Base-by-base conservation (phyloP, 1,284 basidiomycete species). In the Tetrapyrgos nigripes region DNA sequence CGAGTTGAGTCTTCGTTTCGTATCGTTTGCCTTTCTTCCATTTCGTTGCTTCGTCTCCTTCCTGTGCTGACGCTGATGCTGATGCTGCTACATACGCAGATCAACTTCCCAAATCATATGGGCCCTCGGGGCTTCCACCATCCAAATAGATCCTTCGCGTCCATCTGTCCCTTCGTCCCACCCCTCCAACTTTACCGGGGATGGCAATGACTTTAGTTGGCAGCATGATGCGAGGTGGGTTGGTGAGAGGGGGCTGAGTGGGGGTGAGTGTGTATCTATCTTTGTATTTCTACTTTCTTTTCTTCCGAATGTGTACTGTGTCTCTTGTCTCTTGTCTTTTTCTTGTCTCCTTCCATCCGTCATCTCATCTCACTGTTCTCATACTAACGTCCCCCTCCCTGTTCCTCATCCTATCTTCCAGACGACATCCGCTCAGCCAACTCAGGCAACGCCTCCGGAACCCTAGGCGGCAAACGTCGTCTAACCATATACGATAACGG, bases 401-500 rank as follows among this genome's bases (percentile, higher is more conserved):
- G n/a, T n/a, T n/a, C n/a, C n/a, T n/a, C n/a, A n/a, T n/a, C n/a
- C n/a, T n/a, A n/a, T n/a, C n/a, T n/a, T n/a, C n/a, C 37, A 4
- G 37, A 40, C 27, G 21, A 40, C 19, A 31, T 52, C 4, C 19
- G 33, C 46, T 35, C 35, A 46, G 46, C 2, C 50, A 45, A 17
- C 26, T 48, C 27, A 19, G 14, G 35, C 11, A 8, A 24, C 3
- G 3, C 24, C n/a, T 9, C 17, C 19, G 6, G 47, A 13, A 13
- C 8, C 26, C 11, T 13, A 27, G 3, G 24, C 27, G 33, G 37
- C 9, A 17, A 21, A n/a, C 10, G 31, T 10, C 21, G 21, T 13
- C 19, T 26, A 11, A 24, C 31, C 23, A 10, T 64, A 4, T 64
- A 62, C 37, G 63, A 64, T 56, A 57, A 64, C 23, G 63, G 33